These are phyloP conservation scores for Cordia subcordata DNA, from an alignment of 257 asterid species.

Conservation along the genomic window DNA sequence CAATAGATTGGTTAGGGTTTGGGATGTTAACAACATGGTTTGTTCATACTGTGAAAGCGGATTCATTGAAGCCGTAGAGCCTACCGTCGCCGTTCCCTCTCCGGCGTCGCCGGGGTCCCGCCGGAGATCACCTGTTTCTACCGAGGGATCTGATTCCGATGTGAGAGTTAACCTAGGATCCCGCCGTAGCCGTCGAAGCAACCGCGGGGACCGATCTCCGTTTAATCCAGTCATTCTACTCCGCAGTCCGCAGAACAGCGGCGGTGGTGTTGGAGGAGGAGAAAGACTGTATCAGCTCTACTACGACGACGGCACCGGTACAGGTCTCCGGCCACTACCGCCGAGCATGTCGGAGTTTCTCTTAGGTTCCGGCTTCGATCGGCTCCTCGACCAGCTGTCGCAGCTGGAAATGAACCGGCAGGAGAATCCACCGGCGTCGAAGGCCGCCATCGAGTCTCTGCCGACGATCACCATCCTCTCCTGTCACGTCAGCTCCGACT, in stretches of 20 bases:
- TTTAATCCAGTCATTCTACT: conserved; percentile 22
- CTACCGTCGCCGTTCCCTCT: not conserved
- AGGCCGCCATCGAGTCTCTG: conserved; percentile 22
- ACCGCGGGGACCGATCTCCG: conserved; percentile 21
- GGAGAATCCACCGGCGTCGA: conserved; percentile 20
- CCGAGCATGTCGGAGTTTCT: conserved; percentile 22
- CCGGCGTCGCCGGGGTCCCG: conserved; percentile 7
- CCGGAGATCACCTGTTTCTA: conserved; percentile 8
- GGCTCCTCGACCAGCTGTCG: conserved; percentile 19
- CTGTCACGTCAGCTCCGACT: conserved; percentile 11
- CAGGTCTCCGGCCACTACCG: conserved; percentile 18
- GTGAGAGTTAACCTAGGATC: conserved; percentile 6
- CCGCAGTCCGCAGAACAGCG: conserved; percentile 7
- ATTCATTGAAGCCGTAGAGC: conserved; percentile 14
- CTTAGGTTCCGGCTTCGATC: conserved; percentile 19
- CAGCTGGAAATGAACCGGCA: conserved; percentile 17
- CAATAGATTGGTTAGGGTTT: conserved; percentile 14
- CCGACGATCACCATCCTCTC: conserved; percentile 9
- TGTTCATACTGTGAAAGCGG: conserved; percentile 17
- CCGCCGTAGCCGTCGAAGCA: conserved; percentile 14
- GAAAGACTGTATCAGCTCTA: conserved; percentile 17
- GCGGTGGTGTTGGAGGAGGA: conserved; percentile 4
- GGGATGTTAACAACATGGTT: conserved; percentile 3
- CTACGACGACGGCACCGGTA: conserved; percentile 24
- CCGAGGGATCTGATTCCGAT: conserved; percentile 15